A percentile compares a stretch with the other conserved stretches of the same genome.
Evolutionary conservation across 306 rosid species (phyloP).

Genomic region (Prunus mume): DNA sequence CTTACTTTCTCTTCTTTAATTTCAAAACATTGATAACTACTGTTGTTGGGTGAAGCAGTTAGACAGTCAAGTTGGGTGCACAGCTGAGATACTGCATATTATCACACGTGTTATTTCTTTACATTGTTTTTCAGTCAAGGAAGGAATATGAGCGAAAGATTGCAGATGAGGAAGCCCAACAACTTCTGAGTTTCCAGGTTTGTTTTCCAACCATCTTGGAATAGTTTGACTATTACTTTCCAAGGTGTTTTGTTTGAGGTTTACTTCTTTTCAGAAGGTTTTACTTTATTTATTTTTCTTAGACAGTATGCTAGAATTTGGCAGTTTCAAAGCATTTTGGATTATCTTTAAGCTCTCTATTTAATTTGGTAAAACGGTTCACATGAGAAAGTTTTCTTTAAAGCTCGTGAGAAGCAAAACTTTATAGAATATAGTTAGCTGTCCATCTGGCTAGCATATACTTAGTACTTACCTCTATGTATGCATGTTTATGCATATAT

Average conservation of each 20-base stretch:
- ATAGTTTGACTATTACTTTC: not conserved
- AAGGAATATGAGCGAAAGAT: constrained; percentile 73
- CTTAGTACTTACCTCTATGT: not conserved
- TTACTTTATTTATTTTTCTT: not conserved
- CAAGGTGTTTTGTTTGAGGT: not conserved
- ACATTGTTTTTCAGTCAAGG: constrained; percentile 48
- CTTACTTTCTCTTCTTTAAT: not conserved
- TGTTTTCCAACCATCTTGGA: not conserved
- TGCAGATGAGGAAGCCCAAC: constrained; percentile 73
- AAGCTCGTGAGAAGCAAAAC: not conserved
- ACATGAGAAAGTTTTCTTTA: not conserved
- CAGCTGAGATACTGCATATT: not conserved
- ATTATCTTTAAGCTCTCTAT: not conserved
- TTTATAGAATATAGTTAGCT: not conserved
- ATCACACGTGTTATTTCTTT: not conserved
- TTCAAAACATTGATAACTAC: not conserved
- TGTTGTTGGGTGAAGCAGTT: not conserved
- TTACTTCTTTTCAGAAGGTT: not conserved
- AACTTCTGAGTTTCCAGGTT: constrained; percentile 75
- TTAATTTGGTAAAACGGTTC: not conserved
- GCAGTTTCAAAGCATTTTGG: not conserved
- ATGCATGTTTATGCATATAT: not conserved
- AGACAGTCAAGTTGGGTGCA: not conserved
- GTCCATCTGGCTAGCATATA: not conserved
- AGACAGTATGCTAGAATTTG: not conserved